These are phyloP conservation scores for Entrophospora sp. DNA, from an alignment of 192 early-diverging fungal genomes.

Conservation along the genomic window DNA sequence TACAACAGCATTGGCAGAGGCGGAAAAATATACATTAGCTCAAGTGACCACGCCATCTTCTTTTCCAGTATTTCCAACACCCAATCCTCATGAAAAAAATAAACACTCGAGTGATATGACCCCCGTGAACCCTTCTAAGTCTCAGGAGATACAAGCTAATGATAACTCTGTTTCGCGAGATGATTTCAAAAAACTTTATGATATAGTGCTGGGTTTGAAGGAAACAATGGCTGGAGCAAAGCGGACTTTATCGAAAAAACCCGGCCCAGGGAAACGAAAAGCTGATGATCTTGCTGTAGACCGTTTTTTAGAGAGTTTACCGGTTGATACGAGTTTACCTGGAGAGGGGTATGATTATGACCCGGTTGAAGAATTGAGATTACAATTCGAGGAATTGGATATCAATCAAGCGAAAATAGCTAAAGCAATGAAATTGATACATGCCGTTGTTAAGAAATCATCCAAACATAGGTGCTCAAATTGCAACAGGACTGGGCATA, in stretches of 20 bases:
- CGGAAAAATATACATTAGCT: no score
- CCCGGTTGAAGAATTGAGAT: constrained; percentile 4
- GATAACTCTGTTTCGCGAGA: neutral
- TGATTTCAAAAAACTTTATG: neutral
- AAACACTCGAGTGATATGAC: no score
- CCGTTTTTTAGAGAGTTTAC: constrained; percentile 1
- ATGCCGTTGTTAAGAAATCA: neutral
- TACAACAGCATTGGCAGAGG: no score
- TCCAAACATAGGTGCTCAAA: neutral
- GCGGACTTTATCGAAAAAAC: neutral
- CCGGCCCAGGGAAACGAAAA: constrained; percentile 3
- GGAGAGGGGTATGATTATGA: constrained; percentile 3
- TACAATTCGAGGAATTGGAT: constrained; percentile 6
- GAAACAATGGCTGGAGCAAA: constrained; percentile 1
- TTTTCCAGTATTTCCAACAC: no score
- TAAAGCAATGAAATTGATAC: neutral
- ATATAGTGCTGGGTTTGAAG: no score
- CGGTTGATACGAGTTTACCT: neutral
- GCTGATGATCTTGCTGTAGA: neutral
- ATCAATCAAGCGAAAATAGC: constrained; percentile 1
- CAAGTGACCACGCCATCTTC: no score
- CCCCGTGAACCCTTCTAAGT: neutral
- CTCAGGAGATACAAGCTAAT: constrained; percentile 7
- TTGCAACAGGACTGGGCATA: neutral
- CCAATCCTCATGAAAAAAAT: no score